Evolutionary conservation across 108 stramenopile genomes (phyloP).

Genomic region (Skeletonema costatum): DNA sequence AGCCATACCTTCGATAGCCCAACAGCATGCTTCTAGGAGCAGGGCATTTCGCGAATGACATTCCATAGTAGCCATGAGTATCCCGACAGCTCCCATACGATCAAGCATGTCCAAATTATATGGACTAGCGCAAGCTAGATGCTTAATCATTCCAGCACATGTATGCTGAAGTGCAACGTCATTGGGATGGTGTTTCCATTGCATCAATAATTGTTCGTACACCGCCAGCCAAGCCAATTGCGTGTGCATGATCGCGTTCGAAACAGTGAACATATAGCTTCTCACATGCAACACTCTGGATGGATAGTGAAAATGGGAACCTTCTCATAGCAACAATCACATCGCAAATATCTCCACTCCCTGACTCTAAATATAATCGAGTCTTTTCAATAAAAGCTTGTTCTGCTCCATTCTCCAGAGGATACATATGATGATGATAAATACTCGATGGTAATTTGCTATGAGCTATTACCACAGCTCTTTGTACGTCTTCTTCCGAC

Average conservation of each 20-base stretch:
- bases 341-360: constrained; percentile 42
- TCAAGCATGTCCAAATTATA: constrained; percentile 44
- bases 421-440: constrained; percentile 41
- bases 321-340: constrained; percentile 41
- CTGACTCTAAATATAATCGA: constrained; percentile 34
- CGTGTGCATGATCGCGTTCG: constrained; percentile 40
- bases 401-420: constrained; percentile 26
- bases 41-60: constrained; percentile 27
- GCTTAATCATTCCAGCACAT: constrained; percentile 40
- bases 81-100: constrained; percentile 36
- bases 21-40: constrained; percentile 41
- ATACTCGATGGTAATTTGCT: constrained; percentile 41
- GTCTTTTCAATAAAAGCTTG: constrained; percentile 36
- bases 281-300: constrained; percentile 37
- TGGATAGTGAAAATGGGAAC: constrained; percentile 38
- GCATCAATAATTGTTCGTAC: constrained; percentile 47
- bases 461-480: constrained; percentile 22
- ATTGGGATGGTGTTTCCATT: constrained; percentile 41
- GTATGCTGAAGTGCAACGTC: constrained; percentile 27
- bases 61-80: constrained; percentile 34
- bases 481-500: constrained; percentile 8
- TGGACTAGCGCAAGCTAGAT: constrained; percentile 32
- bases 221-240: constrained; percentile 42
- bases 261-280: constrained; percentile 45
- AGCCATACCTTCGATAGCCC: constrained; percentile 39